Base-by-base conservation (phyloP, 116 monocot genomes). In the Trichopus zeylanicus region DNA sequence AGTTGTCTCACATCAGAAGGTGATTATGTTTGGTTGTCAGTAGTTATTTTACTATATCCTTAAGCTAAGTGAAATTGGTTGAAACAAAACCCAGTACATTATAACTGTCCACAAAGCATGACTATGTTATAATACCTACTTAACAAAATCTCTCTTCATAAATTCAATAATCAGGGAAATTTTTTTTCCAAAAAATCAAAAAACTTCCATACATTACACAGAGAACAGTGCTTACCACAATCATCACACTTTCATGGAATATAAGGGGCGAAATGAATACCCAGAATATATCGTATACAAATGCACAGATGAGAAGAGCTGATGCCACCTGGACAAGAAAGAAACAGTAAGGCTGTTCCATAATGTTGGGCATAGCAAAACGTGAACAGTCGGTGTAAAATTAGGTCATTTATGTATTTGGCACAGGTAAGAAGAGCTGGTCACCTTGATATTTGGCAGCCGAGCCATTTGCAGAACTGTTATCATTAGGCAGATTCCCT, bases 401-500 rank as follows among this genome's bases (percentile, higher is more conserved):
- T 6, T 48, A 5, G 18, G 23, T 20, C 22, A 24, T 49, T 49
- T 22, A 49, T 22, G 49, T 49, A 22, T n/a, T n/a, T n/a, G n/a
- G n/a, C n/a, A n/a, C n/a, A n/a, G n/a, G n/a, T n/a, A n/a, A n/a
- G n/a, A n/a, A n/a, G n/a, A n/a, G n/a, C n/a, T n/a, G n/a, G 22
- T 60, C 55, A 94, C 94, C 89, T 81, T 89, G 55, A 94, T 81
- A 61, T 94, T 94, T 20, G 94, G 94, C 57, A 94, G 73, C 8
- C 84, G 79, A 26, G 86, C 89, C 80, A 89, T 70, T 63, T 94
- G 94, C 62, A 94, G 59, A 31, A 94, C 89, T 27, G 89, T 86
- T 66, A 89, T 86, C 82, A 94, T 89, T 66, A 94, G 72, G 64
- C 89, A 94, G 65, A 94, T 89, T 19, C 94, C 94, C 94, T 94